Conservation (phyloP, 768 basidiomycete species). For the Pleurotus tuber-regium region DNA sequence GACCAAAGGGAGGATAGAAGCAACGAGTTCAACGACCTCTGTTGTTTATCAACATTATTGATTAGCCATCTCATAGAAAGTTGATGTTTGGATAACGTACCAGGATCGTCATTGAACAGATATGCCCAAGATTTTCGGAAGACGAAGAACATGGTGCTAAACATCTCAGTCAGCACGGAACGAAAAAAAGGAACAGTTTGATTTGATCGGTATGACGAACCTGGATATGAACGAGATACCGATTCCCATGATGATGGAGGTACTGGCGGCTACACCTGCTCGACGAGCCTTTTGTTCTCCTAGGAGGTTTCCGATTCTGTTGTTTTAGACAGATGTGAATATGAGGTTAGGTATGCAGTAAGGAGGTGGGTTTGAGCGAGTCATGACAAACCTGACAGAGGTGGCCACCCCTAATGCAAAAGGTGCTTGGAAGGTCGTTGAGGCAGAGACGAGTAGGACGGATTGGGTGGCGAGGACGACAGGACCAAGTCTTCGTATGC, state of each 20-base stretch:
- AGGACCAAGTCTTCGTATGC: slow-evolving; percentile 77
- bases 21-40: slow-evolving; percentile 61
- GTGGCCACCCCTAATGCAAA: slow-evolving; percentile 80
- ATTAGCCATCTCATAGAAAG: not conserved
- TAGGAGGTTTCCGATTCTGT: slow-evolving; percentile 83
- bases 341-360: slow-evolving; percentile 1
- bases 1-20: slow-evolving; percentile 71
- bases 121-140: slow-evolving; percentile 70
- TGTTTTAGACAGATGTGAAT: not conserved
- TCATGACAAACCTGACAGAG: slow-evolving; percentile 66
- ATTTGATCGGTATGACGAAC: too few species aligned
- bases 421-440: slow-evolving; percentile 79
- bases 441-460: slow-evolving; percentile 74
- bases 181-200: too few species aligned
- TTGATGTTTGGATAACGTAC: slow-evolving; percentile 28
- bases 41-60: slow-evolving; percentile 29
- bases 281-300: slow-evolving; percentile 76
- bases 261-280: slow-evolving; percentile 64
- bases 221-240: slow-evolving; percentile 65
- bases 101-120: slow-evolving; percentile 69
- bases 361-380: not conserved
- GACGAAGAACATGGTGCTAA: slow-evolving; percentile 52
- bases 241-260: slow-evolving; percentile 65
- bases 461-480: slow-evolving; percentile 85
- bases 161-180: too few species aligned